Base-by-base conservation (phyloP, 225 moss, liverwort and hornwort species). In the Anthoceros angustus region DNA sequence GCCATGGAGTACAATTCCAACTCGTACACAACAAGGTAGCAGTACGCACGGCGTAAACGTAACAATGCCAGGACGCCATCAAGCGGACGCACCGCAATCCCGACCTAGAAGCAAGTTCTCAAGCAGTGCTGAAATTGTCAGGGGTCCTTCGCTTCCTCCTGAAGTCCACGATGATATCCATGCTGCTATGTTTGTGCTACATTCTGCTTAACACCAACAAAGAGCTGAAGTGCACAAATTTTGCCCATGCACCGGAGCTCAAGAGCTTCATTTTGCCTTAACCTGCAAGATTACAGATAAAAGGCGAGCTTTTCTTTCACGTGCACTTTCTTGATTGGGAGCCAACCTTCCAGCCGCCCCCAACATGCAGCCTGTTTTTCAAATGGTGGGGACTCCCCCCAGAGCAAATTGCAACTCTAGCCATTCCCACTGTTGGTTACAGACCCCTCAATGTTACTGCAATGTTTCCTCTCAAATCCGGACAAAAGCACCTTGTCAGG, bases 111-210 rank as follows among this genome's bases (percentile, higher is more conserved):
- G 12, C 16, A 46, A 46, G 45, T 16, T 46, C 45, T 46, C 55
- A 55, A 55, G 23, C 23, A 15, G 55, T 15, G 55, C 23, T 18
- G 55, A 55, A 23, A 55, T 55, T 15, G 55, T 55, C 16, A 18
- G 55, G 23, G 55, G 55, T 23, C 14, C 55, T 23, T 55, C 55
- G 1, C 55, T 55, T 15, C 55, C 55, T 55, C 55, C 55, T 9
- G 55, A 23, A 55, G 55, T 55, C 23, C n/a, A 55, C n/a, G 55
- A 55, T 55, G n/a, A 55, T 55, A 55, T 55, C 55, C 55, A 18
- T 9, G 8, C 0, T 18, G 14, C 46, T 48, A 48, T 48, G 46
- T 12, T 12, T 48, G 46, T 12, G 2, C 46, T 48, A 12, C 14
- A 12, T 12, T 48, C 46, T 48, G 46, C 12, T 48, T 48, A 12